Conservation (phyloP, 331 rosid genomes). For the Cydonia oblonga region DNA sequence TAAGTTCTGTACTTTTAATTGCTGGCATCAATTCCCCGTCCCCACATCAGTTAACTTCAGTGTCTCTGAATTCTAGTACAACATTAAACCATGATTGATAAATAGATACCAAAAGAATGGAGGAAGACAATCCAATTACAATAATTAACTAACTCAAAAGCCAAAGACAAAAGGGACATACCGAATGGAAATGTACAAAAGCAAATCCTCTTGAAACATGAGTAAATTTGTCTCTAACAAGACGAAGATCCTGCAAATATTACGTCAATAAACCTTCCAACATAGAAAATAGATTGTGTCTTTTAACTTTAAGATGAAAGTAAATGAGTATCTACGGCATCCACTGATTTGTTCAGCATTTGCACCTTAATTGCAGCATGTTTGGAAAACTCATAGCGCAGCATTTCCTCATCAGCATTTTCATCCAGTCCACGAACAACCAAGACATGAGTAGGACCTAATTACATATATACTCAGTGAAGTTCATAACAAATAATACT, state of each 20-base stretch:
- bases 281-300: background rate
- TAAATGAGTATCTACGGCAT: background rate
- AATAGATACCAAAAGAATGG: background rate
- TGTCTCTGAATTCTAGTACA: background rate
- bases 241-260: slow-evolving; percentile 83
- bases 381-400: slow-evolving; percentile 93
- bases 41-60: background rate
- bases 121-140: background rate
- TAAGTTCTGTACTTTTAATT: background rate
- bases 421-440: slow-evolving; percentile 99
- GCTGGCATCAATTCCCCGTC: background rate
- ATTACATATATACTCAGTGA: slow-evolving; percentile 9
- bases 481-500: background rate
- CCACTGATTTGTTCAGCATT: background rate
- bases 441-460: slow-evolving; percentile 99
- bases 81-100: background rate
- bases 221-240: slow-evolving; percentile 94
- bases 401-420: slow-evolving; percentile 98
- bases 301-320: background rate
- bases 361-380: slow-evolving; percentile 91
- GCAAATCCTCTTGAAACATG: slow-evolving; percentile 99
- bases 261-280: background rate
- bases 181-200: slow-evolving; percentile 96
- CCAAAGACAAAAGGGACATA: slow-evolving; percentile 26
- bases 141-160: background rate